phyloP scores from a whole-genome alignment of 2,329 filamentous ascomycete genomes.

The Aspergillus amoenus region DNA sequence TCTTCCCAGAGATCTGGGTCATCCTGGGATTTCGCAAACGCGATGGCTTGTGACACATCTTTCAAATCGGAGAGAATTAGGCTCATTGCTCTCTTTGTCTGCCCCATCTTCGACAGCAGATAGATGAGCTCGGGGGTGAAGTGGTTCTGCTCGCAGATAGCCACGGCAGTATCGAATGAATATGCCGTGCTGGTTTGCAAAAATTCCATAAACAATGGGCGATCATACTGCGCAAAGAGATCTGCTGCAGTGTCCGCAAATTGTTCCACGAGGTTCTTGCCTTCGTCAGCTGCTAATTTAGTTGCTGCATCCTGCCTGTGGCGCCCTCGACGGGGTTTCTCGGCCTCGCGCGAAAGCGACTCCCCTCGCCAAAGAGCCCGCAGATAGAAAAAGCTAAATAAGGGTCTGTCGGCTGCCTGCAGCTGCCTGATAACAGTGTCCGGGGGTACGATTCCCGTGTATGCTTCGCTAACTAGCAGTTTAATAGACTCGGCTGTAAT shows the following conservation, averaged over 20 bases:
- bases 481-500: conserved; percentile 80
- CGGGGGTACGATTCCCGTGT: conserved; percentile 80
- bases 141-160: conserved; percentile 74
- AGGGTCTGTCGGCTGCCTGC: conserved; percentile 61
- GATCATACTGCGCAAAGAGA: conserved; percentile 82
- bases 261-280: conserved; percentile 71
- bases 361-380: conserved; percentile 80
- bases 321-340: conserved; percentile 36
- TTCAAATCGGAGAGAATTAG: conserved; percentile 92
- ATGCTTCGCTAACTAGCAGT: conserved; percentile 85
- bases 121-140: conserved; percentile 95
- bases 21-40: conserved; percentile 90
- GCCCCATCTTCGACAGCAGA: conserved; percentile 89
- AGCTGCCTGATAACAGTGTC: conserved; percentile 77
- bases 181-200: conserved; percentile 82
- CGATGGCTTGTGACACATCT: conserved; percentile 88
- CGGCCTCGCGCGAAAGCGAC: conserved; percentile 47
- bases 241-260: conserved; percentile 85
- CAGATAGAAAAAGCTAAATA: conserved; percentile 92
- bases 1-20: conserved; percentile 95
- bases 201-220: conserved; percentile 79
- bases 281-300: conserved; percentile 55
- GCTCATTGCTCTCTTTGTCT: conserved; percentile 86
- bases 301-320: conserved; percentile 42
- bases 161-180: conserved; percentile 70